Base-by-base conservation (phyloP, 306 rosid genomes). In the Astragalus membranaceus region DNA sequence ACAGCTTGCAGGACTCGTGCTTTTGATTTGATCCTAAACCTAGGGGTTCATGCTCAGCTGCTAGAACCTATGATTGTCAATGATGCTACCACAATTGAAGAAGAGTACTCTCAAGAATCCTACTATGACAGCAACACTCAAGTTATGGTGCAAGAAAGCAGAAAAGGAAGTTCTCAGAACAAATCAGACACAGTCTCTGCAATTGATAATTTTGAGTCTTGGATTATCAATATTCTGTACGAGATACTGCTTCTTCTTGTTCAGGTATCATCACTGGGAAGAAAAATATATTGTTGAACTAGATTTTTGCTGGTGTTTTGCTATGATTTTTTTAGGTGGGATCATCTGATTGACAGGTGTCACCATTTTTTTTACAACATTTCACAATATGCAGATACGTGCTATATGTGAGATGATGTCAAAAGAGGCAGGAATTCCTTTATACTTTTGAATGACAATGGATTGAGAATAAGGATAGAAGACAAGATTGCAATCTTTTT, bases 1-100 rank as follows among this genome's bases (percentile, higher is more conserved):
- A 10, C 91, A 62, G 80, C 87, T 49, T 86, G 96, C 85, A 85
- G 95, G 87, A 80, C 84, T 84, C 95, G 97, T 72, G 97, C 96
- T 79, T 95, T 95, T 82, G 97, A 95, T 86, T 83, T 95, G 81
- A 89, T 95, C 81, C 84, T 95, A 78, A 95, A 95, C 85, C 96
- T 95, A 72, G 99, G 96, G 39, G 97, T 95, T 85, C 99, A 95
- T 89, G 97, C 91, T 79, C 97, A 91, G 87, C 86, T 95, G 51
- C 82, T 95, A 74, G 96, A 89, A 85, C 97, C 97, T 7, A 82
- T 95, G 70, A 48, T 82, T 60, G 80, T 77, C n/a, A 89, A 86
- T 23, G 86, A 75, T 39, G 80, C 82, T 75, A 82, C 97, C 64
- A 58, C 84, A 47, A 87, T 95, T 68, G 97, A 91, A 75, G 98